Conservation (phyloP, 164 flowering plant genomes). For the Vitis amurensis region DNA sequence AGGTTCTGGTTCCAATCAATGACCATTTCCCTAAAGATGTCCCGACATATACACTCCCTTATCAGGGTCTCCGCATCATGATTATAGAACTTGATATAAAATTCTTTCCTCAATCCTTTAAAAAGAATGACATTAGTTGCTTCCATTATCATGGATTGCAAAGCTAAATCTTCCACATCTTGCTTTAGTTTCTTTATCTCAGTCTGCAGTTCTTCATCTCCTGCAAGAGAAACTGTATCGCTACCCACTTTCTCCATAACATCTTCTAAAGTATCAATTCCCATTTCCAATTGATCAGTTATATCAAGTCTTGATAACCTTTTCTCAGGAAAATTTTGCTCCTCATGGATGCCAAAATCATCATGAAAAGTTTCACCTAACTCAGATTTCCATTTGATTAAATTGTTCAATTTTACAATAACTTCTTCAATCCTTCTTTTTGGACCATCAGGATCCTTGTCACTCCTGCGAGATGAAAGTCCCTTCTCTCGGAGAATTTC, state of each 20-base stretch:
- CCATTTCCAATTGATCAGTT: neutral
- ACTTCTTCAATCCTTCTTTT: slow-evolving; percentile 38
- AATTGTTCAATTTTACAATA: slow-evolving; percentile 35
- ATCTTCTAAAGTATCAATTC: slow-evolving; percentile 11
- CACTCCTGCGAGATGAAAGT: slow-evolving; percentile 15
- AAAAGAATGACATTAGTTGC: slow-evolving; percentile 28
- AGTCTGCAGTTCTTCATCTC: slow-evolving; percentile 7
- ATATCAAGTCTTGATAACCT: neutral
- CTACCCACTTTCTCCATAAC: slow-evolving; percentile 3
- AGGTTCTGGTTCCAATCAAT: slow-evolving; percentile 21
- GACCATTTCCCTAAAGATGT: slow-evolving; percentile 15
- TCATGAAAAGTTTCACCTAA: slow-evolving; percentile 11
- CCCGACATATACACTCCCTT: slow-evolving; percentile 26
- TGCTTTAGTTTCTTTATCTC: slow-evolving; percentile 28
- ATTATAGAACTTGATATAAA: slow-evolving; percentile 12
- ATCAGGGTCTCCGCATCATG: slow-evolving; percentile 19
- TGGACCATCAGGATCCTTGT: slow-evolving; percentile 13
- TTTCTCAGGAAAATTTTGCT: neutral
- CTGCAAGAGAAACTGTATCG: neutral
- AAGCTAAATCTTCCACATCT: slow-evolving; percentile 36
- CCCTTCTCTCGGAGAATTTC: slow-evolving; percentile 31
- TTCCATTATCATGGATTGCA: slow-evolving; percentile 29
- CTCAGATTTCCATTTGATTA: slow-evolving; percentile 27
- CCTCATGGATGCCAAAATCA: neutral
- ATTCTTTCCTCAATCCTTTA: slow-evolving; percentile 25